phyloP scores from a whole-genome alignment of 2,329 filamentous ascomycete species.

The Cladophialophora bantiana region DNA sequence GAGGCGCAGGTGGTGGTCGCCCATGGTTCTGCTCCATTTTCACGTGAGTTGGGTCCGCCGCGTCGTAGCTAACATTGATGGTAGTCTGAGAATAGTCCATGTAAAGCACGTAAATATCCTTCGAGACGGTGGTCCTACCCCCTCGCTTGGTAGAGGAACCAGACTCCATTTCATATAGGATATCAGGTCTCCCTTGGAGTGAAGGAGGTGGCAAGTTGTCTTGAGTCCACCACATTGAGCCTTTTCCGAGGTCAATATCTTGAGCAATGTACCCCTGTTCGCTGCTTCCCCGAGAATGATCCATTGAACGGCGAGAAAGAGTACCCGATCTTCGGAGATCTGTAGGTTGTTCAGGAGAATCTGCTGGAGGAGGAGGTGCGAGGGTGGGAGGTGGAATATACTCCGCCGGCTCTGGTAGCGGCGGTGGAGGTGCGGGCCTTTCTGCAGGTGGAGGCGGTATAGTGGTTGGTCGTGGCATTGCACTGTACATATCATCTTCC shows the following conservation, averaged over 20 bases:
- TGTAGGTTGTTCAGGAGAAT: conserved; percentile 70
- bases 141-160: conserved; percentile 72
- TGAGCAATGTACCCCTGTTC: conserved; percentile 86
- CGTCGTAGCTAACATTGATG: conserved; percentile 80
- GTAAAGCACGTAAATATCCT: conserved; percentile 86
- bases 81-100: conserved; percentile 96
- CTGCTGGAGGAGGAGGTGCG: conserved; percentile 51
- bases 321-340: conserved; percentile 66
- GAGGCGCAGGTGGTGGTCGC: conserved; percentile 76
- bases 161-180: conserved; percentile 83
- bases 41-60: conserved; percentile 74
- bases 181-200: conserved; percentile 81
- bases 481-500: conserved; percentile 57
- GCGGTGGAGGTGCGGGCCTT: conserved; percentile 45
- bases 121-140: conserved; percentile 74
- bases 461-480: conserved; percentile 46
- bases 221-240: conserved; percentile 86
- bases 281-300: conserved; percentile 74
- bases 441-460: conserved; percentile 48
- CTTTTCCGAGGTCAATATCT: conserved; percentile 78
- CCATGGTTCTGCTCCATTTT: conserved; percentile 86
- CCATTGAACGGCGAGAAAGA: conserved; percentile 70
- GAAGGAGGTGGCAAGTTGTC: conserved; percentile 79
- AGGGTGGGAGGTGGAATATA: conserved; percentile 57
- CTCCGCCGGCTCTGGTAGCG: conserved; percentile 58